Percentiles rank a stretch among this genome's conserved stretches.
Evolutionary conservation across 163 green algal species (phyloP).

Genomic region (Prototheca wickerhamii): DNA sequence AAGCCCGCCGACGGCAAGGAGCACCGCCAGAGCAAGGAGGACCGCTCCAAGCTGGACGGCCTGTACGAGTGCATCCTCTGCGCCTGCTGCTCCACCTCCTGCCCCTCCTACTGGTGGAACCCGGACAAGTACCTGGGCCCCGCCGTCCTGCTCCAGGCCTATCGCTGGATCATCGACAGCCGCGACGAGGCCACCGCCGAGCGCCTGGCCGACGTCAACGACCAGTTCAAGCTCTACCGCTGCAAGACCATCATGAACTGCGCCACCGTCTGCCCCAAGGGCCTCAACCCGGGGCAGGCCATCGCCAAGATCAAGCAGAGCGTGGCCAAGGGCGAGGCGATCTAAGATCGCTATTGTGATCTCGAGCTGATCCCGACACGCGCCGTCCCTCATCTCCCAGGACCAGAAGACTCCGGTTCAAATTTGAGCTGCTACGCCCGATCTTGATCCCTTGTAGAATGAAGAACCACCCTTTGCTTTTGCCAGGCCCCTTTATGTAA

Average conservation of each 20-base stretch:
- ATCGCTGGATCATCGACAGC: slow-evolving; percentile 92
- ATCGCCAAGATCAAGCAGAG: slow-evolving; percentile 59
- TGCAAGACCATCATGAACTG: slow-evolving; percentile 99
- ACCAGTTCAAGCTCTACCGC: slow-evolving; percentile 96
- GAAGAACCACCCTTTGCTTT: too few species aligned
- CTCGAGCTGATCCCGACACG: too few species aligned
- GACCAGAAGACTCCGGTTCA: too few species aligned
- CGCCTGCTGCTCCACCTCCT: slow-evolving; percentile 85
- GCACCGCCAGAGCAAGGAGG: slow-evolving; percentile 81
- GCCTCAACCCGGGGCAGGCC: slow-evolving; percentile 85
- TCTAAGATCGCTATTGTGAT: background rate
- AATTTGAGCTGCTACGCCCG: too few species aligned
- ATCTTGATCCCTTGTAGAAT: too few species aligned
- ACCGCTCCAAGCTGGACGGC: slow-evolving; percentile 89
- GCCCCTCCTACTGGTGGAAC: slow-evolving; percentile 85
- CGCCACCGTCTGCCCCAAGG: slow-evolving; percentile 57
- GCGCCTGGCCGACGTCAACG: slow-evolving; percentile 78
- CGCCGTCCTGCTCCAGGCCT: slow-evolving; percentile 87
- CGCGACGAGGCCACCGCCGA: slow-evolving; percentile 87
- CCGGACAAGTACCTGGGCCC: slow-evolving; percentile 97
- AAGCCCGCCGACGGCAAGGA: slow-evolving; percentile 57
- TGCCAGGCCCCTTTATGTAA: too few species aligned
- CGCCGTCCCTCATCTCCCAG: too few species aligned
- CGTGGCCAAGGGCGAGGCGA: slow-evolving; percentile 23
- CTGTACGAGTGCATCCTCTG: slow-evolving; percentile 99